These are phyloP conservation scores for Penicillium polonicum DNA, from an alignment of 2,329 filamentous ascomycete species.

Conservation along the genomic window DNA sequence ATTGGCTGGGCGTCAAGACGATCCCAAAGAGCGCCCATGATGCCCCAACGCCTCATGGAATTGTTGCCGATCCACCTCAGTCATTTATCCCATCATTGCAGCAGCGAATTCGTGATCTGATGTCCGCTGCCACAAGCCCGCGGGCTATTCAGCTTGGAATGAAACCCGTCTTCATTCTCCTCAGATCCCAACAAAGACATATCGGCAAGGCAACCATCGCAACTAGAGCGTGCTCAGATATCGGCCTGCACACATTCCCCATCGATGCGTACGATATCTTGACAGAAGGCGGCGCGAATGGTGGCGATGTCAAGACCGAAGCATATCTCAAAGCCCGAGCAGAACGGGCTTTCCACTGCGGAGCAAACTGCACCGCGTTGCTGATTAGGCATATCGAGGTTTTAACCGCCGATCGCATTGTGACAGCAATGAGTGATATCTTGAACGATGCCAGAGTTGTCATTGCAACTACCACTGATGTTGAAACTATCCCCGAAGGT, in stretches of 20 bases:
- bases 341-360: slow-evolving; percentile 85
- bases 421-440: slow-evolving; percentile 78
- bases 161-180: slow-evolving; percentile 80
- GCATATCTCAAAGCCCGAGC: slow-evolving; percentile 83
- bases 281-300: slow-evolving; percentile 83
- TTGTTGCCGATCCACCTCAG: slow-evolving; percentile 39
- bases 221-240: slow-evolving; percentile 74
- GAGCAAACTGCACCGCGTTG: slow-evolving; percentile 75
- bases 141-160: slow-evolving; percentile 83
- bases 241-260: slow-evolving; percentile 83
- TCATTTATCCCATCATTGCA: slow-evolving; percentile 59
- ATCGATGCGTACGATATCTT: slow-evolving; percentile 93
- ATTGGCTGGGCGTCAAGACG: slow-evolving; percentile 78
- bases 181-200: slow-evolving; percentile 87
- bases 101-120: slow-evolving; percentile 75
- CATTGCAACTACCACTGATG: slow-evolving; percentile 90
- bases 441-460: slow-evolving; percentile 76
- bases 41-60: slow-evolving; percentile 35
- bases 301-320: slow-evolving; percentile 90
- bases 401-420: slow-evolving; percentile 85
- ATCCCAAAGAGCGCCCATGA: slow-evolving; percentile 51
- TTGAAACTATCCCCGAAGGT: slow-evolving; percentile 89
- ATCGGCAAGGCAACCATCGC: slow-evolving; percentile 88
- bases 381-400: slow-evolving; percentile 90
- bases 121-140: slow-evolving; percentile 83